Evolutionary conservation across 371 early-diverging fungal species (phyloP).

Genomic region (Zychaea mexicana): DNA sequence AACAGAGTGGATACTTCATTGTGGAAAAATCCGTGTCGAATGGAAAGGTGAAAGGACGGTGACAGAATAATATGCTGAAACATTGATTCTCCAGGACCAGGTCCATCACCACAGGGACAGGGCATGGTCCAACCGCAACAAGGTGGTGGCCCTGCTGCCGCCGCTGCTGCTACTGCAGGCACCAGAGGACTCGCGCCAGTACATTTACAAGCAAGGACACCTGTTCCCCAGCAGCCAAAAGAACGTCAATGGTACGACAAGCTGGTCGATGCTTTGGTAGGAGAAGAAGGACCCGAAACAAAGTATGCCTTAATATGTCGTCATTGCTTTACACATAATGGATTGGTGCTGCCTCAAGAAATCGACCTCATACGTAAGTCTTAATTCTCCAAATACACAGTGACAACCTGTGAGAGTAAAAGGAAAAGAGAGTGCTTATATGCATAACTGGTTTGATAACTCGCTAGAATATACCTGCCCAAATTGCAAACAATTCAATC

Average conservation of each 20-base stretch:
- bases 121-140: neutral
- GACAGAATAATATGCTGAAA: neutral
- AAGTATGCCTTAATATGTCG: conserved; percentile 92
- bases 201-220: neutral
- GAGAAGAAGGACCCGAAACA: conserved; percentile 78
- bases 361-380: conserved; percentile 66
- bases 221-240: conserved; percentile 10
- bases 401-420: neutral
- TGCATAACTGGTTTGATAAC: neutral
- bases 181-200: neutral
- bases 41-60: neutral
- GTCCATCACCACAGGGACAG: neutral
- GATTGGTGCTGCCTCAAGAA: conserved; percentile 82
- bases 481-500: conserved; percentile 26
- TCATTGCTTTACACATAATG: conserved; percentile 89
- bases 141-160: neutral
- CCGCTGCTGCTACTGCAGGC: neutral
- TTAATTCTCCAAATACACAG: neutral
- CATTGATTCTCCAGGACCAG: neutral
- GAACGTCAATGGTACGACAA: conserved; percentile 74
- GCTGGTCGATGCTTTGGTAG: conserved; percentile 85
- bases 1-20: neutral
- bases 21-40: too few relatives aligned
- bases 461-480: conserved; percentile 25
- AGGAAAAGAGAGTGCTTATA: neutral